Evolutionary conservation across 768 basidiomycete genomes (phyloP).

Genomic region (Russula griseocarnosa): DNA sequence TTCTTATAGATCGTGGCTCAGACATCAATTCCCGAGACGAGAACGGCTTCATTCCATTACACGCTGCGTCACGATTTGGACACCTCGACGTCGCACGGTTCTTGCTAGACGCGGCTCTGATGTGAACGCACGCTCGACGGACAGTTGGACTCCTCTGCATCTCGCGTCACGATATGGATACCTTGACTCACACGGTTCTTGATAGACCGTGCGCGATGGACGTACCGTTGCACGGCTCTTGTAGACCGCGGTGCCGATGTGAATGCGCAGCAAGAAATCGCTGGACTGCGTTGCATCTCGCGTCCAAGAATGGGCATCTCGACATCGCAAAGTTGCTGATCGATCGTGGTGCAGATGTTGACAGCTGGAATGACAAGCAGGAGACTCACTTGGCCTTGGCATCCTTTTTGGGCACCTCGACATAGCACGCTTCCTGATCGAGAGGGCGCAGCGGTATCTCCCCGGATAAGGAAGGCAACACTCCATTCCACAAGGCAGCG

Average conservation of each 20-base stretch:
- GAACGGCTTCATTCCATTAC: background rate
- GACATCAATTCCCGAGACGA: too few species aligned
- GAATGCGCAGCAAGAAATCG: background rate
- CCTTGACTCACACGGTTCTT: background rate
- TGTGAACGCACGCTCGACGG: background rate
- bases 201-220: background rate
- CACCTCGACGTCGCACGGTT: background rate
- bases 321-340: background rate
- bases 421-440: background rate
- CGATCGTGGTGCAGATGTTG: background rate
- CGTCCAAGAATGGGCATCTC: background rate
- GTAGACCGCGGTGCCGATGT: background rate
- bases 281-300: background rate
- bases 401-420: background rate
- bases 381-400: background rate
- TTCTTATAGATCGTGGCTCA: too few species aligned
- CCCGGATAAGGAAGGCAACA: background rate
- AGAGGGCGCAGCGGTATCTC: background rate
- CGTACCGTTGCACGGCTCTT: too few species aligned
- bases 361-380: background rate
- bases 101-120: slow-evolving; percentile 1
- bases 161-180: background rate
- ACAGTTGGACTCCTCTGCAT: background rate
- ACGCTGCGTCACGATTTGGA: background rate
- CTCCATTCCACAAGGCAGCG: background rate